These are phyloP conservation scores for Blumeria hordei DNA, from an alignment of 2,329 filamentous ascomycete genomes.

Conservation along the genomic window DNA sequence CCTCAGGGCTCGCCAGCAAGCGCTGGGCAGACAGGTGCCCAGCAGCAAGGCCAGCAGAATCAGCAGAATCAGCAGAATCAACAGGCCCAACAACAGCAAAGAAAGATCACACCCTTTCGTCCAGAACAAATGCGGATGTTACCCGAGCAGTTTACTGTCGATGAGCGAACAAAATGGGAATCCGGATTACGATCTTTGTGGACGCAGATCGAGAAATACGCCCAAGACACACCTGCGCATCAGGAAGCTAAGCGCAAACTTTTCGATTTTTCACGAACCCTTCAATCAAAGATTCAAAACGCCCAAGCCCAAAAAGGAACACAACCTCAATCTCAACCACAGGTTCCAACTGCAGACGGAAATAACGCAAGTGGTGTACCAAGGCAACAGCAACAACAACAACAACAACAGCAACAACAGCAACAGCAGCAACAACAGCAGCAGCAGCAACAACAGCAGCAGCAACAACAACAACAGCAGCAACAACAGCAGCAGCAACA, in stretches of 20 bases:
- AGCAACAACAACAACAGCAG: no score
- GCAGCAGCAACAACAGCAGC: no score
- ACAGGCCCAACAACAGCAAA: conserved; percentile 8
- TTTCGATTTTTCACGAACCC: conserved; percentile 32
- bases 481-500: no score
- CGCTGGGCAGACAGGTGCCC: background rate
- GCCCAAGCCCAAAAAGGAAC: conserved; percentile 4
- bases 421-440: no score
- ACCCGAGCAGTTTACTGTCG: conserved; percentile 19
- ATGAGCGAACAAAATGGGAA: conserved; percentile 35
- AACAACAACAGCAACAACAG: conserved; percentile 4
- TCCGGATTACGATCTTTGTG: conserved; percentile 29
- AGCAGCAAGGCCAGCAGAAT: background rate
- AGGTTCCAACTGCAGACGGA: conserved; percentile 5
- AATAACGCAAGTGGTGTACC: conserved; percentile 5
- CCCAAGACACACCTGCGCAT: conserved; percentile 24
- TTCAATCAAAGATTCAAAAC: conserved; percentile 26
- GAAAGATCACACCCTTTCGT: conserved; percentile 8
- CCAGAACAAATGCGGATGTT: conserved; percentile 15
- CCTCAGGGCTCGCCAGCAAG: background rate
- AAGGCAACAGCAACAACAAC: conserved; percentile 6
- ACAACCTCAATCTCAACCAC: conserved; percentile 4
- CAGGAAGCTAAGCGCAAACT: conserved; percentile 31
- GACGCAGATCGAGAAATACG: conserved; percentile 23
- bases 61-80: conserved; percentile 2